These are phyloP conservation scores for Boehmeria nivea DNA, from an alignment of 306 rosid species.

Conservation along the genomic window DNA sequence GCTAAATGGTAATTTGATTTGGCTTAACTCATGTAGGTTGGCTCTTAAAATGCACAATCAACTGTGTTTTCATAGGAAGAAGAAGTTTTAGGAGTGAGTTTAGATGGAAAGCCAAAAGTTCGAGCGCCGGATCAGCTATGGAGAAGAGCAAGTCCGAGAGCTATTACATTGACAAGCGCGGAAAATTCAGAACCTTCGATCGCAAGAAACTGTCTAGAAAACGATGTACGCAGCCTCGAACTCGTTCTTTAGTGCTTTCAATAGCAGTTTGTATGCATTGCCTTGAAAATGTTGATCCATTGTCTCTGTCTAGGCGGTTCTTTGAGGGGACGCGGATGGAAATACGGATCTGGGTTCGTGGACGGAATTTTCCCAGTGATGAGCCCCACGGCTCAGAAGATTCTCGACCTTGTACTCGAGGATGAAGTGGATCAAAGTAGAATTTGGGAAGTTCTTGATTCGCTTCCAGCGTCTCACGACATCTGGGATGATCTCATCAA, in stretches of 20 bases:
- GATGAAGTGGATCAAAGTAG: slow-evolving; percentile 39
- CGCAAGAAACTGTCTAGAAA: slow-evolving; percentile 78
- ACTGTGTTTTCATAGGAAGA: slow-evolving; percentile 17
- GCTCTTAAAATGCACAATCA: slow-evolving; percentile 16
- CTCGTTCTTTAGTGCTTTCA: slow-evolving; percentile 8
- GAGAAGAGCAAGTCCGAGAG: slow-evolving; percentile 68
- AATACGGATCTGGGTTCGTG: slow-evolving; percentile 92
- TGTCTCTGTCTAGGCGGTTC: slow-evolving; percentile 67
- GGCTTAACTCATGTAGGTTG: slow-evolving; percentile 25
- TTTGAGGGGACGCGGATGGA: slow-evolving; percentile 87
- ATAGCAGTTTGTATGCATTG: slow-evolving; percentile 10
- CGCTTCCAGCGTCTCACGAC: slow-evolving; percentile 63
- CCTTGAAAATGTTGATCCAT: slow-evolving; percentile 12
- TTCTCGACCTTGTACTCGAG: slow-evolving; percentile 50
- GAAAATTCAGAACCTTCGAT: slow-evolving; percentile 73
- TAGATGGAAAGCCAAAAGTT: slow-evolving; percentile 41
- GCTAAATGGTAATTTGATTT: no score
- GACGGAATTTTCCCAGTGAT: slow-evolving; percentile 86
- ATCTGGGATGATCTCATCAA: slow-evolving; percentile 80
- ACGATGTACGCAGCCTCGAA: slow-evolving; percentile 41
- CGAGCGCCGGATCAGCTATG: slow-evolving; percentile 32
- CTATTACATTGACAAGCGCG: slow-evolving; percentile 63
- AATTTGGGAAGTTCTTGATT: slow-evolving; percentile 58
- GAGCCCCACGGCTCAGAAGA: slow-evolving; percentile 61
- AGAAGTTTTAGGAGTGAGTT: slow-evolving; percentile 21